Conservation (phyloP, 179 eudicot species). For the Camellia oleifera region DNA sequence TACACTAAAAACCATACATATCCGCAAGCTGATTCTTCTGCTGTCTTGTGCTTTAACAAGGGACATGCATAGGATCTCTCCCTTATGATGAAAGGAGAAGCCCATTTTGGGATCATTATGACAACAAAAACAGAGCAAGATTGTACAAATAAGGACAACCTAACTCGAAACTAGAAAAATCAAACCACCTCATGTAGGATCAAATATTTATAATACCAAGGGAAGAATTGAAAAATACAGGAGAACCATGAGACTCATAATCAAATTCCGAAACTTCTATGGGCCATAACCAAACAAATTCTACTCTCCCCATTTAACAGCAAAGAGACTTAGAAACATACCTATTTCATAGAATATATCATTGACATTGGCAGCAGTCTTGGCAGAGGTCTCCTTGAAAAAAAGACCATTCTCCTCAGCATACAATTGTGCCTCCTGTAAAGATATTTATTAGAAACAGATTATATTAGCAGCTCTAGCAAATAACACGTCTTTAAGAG, state of each 20-base stretch:
- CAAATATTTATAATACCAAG: background rate
- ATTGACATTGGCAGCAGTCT: slow-evolving; percentile 84
- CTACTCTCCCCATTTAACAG: background rate
- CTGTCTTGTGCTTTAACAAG: background rate
- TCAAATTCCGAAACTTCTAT: background rate
- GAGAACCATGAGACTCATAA: background rate
- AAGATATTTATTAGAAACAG: background rate
- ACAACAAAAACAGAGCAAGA: slow-evolving; percentile 1
- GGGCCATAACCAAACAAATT: background rate
- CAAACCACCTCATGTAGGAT: background rate
- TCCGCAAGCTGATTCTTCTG: background rate
- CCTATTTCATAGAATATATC: slow-evolving; percentile 92
- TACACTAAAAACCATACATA: background rate
- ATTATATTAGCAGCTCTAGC: background rate
- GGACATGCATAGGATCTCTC: background rate
- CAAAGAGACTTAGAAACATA: slow-evolving; percentile 22
- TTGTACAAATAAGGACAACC: background rate
- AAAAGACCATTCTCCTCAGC: slow-evolving; percentile 95
- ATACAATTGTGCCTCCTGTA: slow-evolving; percentile 84
- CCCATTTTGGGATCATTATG: background rate
- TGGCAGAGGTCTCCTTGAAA: slow-evolving; percentile 92
- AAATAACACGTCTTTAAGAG: background rate
- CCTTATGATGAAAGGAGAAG: background rate
- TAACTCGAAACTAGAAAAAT: background rate
- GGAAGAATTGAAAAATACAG: background rate